Percentiles rank a stretch among this genome's conserved stretches.
Evolutionary conservation across 148 eudicot genomes (phyloP).

Genomic region (Chenopodium formosanum): DNA sequence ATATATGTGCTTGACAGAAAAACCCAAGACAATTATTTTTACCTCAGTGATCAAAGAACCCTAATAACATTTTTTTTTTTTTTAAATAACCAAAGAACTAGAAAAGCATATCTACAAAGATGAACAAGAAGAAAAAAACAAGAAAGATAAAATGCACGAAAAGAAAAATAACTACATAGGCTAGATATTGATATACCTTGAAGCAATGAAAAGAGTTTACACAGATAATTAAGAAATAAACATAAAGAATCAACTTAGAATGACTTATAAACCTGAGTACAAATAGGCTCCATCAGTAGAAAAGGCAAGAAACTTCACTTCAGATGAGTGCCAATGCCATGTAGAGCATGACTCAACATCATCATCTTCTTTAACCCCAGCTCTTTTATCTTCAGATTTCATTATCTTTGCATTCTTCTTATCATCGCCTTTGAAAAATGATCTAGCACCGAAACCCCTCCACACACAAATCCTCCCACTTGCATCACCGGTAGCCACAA

Average conservation of each 20-base stretch:
- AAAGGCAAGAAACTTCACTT: slow-evolving; percentile 79
- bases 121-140: too few species aligned
- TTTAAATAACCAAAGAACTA: too few species aligned
- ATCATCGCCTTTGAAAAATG: slow-evolving; percentile 35
- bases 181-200: too few species aligned
- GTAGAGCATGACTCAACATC: slow-evolving; percentile 92
- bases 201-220: neutral
- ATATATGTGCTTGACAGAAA: too few species aligned
- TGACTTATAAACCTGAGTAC: slow-evolving; percentile 62
- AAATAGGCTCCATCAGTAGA: slow-evolving; percentile 94
- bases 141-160: too few species aligned
- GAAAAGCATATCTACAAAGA: too few species aligned
- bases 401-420: slow-evolving; percentile 26
- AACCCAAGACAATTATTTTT: too few species aligned
- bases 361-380: slow-evolving; percentile 78
- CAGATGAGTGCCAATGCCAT: slow-evolving; percentile 96
- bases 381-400: slow-evolving; percentile 52
- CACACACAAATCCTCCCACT: slow-evolving; percentile 90
- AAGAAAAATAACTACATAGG: too few species aligned
- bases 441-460: slow-evolving; percentile 68
- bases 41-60: too few species aligned
- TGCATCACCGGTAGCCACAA: slow-evolving; percentile 87
- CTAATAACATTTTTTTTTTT: too few species aligned
- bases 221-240: neutral
- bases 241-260: neutral